Evolutionary conservation across 768 basidiomycete species (phyloP), one percentile per base, ranked within the genome.

Genomic region (Suillus americanus): DNA sequence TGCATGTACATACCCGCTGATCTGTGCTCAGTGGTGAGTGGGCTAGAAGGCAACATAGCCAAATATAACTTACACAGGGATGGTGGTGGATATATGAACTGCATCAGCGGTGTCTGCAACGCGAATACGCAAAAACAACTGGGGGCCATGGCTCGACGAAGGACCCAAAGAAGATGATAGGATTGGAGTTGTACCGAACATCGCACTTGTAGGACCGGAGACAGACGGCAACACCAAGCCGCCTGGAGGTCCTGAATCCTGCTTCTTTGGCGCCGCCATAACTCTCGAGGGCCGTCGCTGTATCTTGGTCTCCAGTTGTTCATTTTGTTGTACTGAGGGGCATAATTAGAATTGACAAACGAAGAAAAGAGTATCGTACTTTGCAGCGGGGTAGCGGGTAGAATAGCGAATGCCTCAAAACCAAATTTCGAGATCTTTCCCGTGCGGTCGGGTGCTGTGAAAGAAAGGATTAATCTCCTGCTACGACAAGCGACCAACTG

Each of bases 1-100:
- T 96, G 95, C 86, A 98, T 91, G 75, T 99, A 99, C 90, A 95
- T 97, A 10, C 92, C 94, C 16, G 92, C 88, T 10, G 94, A 88
- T 6, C 90, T 93, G 70, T 46, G 20, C 18, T 43, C 20, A 35
- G 18, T 35, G 5, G 35, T 55, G 43, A 12, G 65, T 0, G 23
- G 37, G 9, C 38, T 30, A 57, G 55, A 66, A 57, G 4, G 53
- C 23, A 37, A 41, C 50, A 46, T 2, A 38, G 46, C 33, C 37
- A 10, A 30, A 12, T 0, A 6, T 38, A n/a, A 80, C 92, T 62
- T 83, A 97, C 93, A 94, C 95, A 43, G 89, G 90, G 69, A 97
- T 93, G 0, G 95, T 96, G 0, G 94, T 96, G 0, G 87, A 93
- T 56, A 94, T 87, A 64, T 95, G 94, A 2, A 91, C 89, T 2